Base-by-base conservation (phyloP, 2,329 filamentous ascomycete genomes). In the Fusarium buharicum region DNA sequence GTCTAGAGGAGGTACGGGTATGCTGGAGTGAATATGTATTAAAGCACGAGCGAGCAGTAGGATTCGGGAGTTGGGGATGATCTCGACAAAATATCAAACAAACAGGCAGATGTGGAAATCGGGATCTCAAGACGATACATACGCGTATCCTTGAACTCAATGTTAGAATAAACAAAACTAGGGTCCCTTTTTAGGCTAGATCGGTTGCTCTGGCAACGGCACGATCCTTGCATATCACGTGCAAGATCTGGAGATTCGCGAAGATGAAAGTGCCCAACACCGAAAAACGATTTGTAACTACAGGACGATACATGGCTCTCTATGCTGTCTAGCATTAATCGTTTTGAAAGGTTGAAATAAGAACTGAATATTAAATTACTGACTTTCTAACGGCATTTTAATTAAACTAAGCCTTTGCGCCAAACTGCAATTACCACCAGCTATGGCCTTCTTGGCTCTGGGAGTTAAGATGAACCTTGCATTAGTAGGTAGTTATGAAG, bases 201-300 rank as follows among this genome's bases (percentile, higher is more conserved):
- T 7, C 10, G 10, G 75, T 77, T 77, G 73, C 72, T 48, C 67
- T 73, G 74, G 67, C 75, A 75, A 77, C 74, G 20, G 3, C 9
- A 1, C 4, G 22, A 24, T 8, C 8, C 10, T 37, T 14, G 6
- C 8, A 6, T 12, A 36, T 65, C 64, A 70, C 62, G 66, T 65
- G 55, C 13, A 2, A 2, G 31, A 44, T 52, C 31, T 14, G 20
- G 33, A 33, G 22, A 44, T 28, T 16, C 12, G 10, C 27, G 41
- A 12, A 27, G 17, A 12, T 16, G 6, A 17, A 44, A 6, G 6
- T 12, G 18, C 22, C 6, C 6, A 7, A 14, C 13, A 33, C 8
- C 13, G n/a, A n/a, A 33, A 34, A 22, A 24, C 13, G 10, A 20
- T 13, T 12, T 7, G 13, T 7, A 13, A 6, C 4, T 33, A 14